These are phyloP conservation scores for Orbilia ellipsospora DNA, from an alignment of 2,329 filamentous ascomycete species.

Conservation along the genomic window DNA sequence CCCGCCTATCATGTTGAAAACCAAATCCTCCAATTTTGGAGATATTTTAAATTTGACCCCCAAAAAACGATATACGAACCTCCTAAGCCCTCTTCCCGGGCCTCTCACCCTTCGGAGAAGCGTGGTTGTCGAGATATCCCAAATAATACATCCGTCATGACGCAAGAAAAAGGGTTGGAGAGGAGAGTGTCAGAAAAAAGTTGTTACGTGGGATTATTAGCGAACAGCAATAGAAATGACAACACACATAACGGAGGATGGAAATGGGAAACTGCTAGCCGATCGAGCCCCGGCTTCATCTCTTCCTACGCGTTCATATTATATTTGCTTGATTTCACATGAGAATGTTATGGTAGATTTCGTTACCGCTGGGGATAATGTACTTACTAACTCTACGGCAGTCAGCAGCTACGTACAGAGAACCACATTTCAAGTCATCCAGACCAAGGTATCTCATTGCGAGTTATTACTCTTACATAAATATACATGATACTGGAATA, in stretches of 20 bases:
- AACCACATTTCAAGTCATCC: neutral
- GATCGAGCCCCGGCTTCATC: slow-evolving; percentile 5
- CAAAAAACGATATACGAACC: slow-evolving; percentile 43
- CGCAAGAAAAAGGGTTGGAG: slow-evolving; percentile 9
- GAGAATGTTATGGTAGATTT: neutral
- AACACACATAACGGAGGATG: neutral
- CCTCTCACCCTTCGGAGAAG: neutral
- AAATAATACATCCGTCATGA: slow-evolving; percentile 36
- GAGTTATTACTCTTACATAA: slow-evolving; percentile 22
- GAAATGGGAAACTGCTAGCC: neutral
- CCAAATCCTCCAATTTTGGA: slow-evolving; percentile 34
- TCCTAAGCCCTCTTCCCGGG: slow-evolving; percentile 25
- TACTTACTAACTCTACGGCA: neutral
- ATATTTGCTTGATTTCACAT: neutral
- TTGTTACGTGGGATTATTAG: neutral
- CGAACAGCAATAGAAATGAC: too few species aligned
- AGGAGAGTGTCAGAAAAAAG: slow-evolving; percentile 8
- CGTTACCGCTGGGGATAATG: too few species aligned
- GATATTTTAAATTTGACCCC: slow-evolving; percentile 7
- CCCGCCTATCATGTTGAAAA: slow-evolving; percentile 23
- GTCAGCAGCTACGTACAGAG: neutral
- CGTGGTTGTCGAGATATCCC: slow-evolving; percentile 52
- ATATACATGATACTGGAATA: slow-evolving; percentile 19
- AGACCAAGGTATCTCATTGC: slow-evolving; percentile 18
- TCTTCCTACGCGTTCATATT: neutral